Evolutionary conservation across 108 stramenopile genomes (phyloP), one percentile per base, ranked within the genome.

Genomic region (Nitzschia sp.): DNA sequence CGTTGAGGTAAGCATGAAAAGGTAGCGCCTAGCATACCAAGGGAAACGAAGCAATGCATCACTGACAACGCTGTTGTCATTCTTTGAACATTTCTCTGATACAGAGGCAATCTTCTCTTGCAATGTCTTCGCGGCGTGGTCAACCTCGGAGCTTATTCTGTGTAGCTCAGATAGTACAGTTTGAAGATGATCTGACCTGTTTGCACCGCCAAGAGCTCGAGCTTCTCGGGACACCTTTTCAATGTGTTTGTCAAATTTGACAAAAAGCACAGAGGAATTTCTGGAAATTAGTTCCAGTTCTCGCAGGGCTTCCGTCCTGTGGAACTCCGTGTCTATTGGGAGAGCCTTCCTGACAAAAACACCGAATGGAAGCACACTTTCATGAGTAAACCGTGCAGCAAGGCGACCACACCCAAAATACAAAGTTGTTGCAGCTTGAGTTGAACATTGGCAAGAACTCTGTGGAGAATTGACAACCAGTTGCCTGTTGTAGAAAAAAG

Each of bases 301-400:
- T 57, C 79, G 79, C 17, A 88, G 71, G 12, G 87, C 79, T 50
- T 79, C 89, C 24, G 63, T 53, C 40, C 83, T 69, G 63, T 95
- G 92, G 64, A 85, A 95, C 11, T 65, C 42, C 15, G 80, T 80
- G 64, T 95, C 93, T 55, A 94, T 90, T 0, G 93, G 93, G 10
- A 95, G 81, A 43, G 81, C 75, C 24, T 83, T 74, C 17, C 94
- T 72, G 24, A 93, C 91, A 71, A 82, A 95, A 14, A 96, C 91
- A 29, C 84, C 80, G 60, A 89, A 97, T 7, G 97, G 91, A 24
- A 75, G 58, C 43, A 97, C 74, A 17, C 72, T 69, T 52, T 92
- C 90, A 68, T 93, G 95, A 7, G 92, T 92, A 66, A 98, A 97
- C 12, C 91, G 80, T 20, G 97, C 95, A 8, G 93, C 88, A 14